A percentile compares a stretch with the other conserved stretches of the same genome.
These are phyloP conservation scores for Debaryomyces subglobosus DNA, from an alignment of 1,139 yeast species.

Conservation along the genomic window DNA sequence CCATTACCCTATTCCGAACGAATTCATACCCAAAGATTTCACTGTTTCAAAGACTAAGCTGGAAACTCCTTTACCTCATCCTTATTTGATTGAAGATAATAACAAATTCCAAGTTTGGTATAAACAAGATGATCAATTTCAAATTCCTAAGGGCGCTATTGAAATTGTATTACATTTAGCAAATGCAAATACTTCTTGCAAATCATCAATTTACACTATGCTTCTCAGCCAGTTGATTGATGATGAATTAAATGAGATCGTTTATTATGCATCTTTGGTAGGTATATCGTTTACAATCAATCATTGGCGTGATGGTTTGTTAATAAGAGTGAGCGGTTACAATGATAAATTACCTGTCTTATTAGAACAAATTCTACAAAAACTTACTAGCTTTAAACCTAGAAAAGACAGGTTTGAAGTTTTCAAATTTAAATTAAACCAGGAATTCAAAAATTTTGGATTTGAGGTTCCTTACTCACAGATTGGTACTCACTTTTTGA, in stretches of 20 bases:
- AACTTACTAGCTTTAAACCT: conserved; percentile 56
- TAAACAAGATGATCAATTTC: conserved; percentile 87
- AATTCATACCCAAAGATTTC: conserved; percentile 80
- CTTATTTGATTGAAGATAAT: conserved; percentile 39
- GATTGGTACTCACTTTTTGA: conserved; percentile 62
- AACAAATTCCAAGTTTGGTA: conserved; percentile 66
- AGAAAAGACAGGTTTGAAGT: conserved; percentile 62
- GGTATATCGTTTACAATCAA: conserved; percentile 65
- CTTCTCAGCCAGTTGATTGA: conserved; percentile 70
- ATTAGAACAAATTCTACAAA: conserved; percentile 59
- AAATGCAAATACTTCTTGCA: conserved; percentile 56
- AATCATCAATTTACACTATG: conserved; percentile 58
- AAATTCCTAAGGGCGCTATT: conserved; percentile 84
- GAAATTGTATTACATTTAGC: conserved; percentile 71
- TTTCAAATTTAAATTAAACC: conserved; percentile 62
- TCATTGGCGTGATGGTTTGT: conserved; percentile 71
- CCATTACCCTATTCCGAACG: conserved; percentile 70
- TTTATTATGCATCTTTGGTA: conserved; percentile 85
- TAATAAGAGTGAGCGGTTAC: conserved; percentile 72
- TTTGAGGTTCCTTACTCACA: conserved; percentile 77
- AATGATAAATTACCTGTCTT: conserved; percentile 76
- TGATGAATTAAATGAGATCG: conserved; percentile 74
- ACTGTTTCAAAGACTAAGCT: conserved; percentile 51
- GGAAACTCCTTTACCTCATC: conserved; percentile 35
- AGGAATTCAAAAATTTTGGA: conserved; percentile 71